Conservation (phyloP, 805 yeast genomes). For the Komagataella ulmi region DNA sequence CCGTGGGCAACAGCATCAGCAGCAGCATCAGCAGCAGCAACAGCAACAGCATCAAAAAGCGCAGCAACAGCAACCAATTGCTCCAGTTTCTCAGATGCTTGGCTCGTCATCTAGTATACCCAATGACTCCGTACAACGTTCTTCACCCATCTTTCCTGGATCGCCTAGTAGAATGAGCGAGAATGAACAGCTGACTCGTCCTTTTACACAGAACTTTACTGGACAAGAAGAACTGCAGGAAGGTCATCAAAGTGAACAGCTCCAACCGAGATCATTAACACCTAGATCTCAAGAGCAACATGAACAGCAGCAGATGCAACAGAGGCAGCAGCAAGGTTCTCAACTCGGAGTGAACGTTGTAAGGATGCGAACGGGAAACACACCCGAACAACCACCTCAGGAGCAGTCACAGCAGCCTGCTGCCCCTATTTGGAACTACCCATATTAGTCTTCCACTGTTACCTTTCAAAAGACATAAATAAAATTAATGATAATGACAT, state of each 20-base stretch:
- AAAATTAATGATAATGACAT: neutral
- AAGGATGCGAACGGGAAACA: neutral
- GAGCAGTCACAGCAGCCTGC: neutral
- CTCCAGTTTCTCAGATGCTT: neutral
- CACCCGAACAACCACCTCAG: neutral
- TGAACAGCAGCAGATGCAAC: constrained; percentile 4
- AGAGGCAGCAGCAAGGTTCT: neutral
- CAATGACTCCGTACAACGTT: neutral
- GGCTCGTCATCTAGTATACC: neutral
- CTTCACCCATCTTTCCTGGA: neutral
- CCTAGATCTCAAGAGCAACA: constrained; percentile 2
- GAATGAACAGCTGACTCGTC: neutral
- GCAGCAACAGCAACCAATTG: neutral
- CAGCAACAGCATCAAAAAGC: neutral
- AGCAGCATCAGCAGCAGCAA: neutral
- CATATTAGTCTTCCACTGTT: neutral
- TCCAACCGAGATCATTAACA: constrained; percentile 1
- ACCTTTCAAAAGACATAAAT: neutral
- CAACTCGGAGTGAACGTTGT: neutral
- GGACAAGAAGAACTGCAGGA: neutral
- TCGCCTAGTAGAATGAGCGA: neutral
- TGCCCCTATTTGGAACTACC: neutral
- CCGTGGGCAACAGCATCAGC: no score
- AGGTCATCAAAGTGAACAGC: neutral
- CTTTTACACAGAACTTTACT: neutral